Evolutionary conservation across 768 basidiomycete genomes (phyloP).

Genomic region (Suillus cothurnatus): DNA sequence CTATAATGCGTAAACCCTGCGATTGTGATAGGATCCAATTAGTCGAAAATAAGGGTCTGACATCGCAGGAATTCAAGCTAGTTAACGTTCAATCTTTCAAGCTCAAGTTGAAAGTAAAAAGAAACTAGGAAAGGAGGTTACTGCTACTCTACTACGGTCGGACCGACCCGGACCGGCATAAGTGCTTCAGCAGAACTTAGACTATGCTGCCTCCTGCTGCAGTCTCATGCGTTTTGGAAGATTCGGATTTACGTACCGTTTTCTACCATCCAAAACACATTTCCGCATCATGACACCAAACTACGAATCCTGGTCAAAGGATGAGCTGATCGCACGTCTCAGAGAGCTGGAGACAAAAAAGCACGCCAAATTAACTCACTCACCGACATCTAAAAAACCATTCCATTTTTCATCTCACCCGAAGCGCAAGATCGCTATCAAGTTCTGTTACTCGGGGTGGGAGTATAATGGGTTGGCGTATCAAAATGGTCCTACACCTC

Average conservation of each 20-base stretch:
- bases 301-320: slow-evolving; percentile 62
- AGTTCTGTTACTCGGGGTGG: slow-evolving; percentile 92
- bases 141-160: no score
- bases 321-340: slow-evolving; percentile 71
- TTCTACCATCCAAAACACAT: slow-evolving; percentile 30
- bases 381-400: slow-evolving; percentile 35
- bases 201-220: neutral
- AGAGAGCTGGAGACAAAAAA: slow-evolving; percentile 49
- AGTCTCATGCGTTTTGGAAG: slow-evolving; percentile 30
- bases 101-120: no score
- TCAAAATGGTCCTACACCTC: slow-evolving; percentile 67
- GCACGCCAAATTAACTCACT: slow-evolving; percentile 20
- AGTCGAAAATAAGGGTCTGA: no score
- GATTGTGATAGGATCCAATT: no score
- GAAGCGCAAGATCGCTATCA: slow-evolving; percentile 88
- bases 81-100: no score
- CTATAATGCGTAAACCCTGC: no score
- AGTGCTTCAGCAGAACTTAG: no score
- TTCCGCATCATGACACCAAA: slow-evolving; percentile 39
- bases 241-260: slow-evolving; percentile 35
- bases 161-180: no score
- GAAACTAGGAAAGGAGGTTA: no score
- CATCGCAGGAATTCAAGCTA: no score
- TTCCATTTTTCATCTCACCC: slow-evolving; percentile 74
- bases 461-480: slow-evolving; percentile 90